These are phyloP conservation scores for Rhododendron griersonianum DNA, from an alignment of 148 eudicot species.

Conservation along the genomic window DNA sequence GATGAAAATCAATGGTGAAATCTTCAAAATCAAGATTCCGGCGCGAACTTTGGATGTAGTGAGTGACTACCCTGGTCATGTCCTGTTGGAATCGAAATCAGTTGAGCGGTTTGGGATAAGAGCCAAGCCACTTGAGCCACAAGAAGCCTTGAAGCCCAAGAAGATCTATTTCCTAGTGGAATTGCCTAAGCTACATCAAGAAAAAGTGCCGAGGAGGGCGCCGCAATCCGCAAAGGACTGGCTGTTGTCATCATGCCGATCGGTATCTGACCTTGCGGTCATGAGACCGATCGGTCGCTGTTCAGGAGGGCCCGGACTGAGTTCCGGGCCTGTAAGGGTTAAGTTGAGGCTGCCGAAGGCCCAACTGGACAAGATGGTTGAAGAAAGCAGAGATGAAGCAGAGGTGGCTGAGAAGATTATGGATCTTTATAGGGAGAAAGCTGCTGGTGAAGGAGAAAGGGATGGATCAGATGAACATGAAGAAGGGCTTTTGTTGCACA, in stretches of 20 bases:
- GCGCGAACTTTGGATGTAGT: slow-evolving; percentile 43
- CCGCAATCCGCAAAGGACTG: slow-evolving; percentile 25
- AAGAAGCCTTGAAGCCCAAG: slow-evolving; percentile 37
- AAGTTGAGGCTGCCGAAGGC: slow-evolving; percentile 64
- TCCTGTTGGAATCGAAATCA: slow-evolving; percentile 54
- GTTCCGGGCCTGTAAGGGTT: slow-evolving; percentile 40
- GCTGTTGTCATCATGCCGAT: slow-evolving; percentile 14
- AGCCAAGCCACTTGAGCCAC: slow-evolving; percentile 48
- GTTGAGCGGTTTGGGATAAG: slow-evolving; percentile 54
- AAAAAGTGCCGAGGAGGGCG: slow-evolving; percentile 13
- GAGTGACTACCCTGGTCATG: slow-evolving; percentile 57
- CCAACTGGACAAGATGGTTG: slow-evolving; percentile 40
- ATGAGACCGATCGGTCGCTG: background rate
- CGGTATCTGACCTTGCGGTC: slow-evolving; percentile 33
- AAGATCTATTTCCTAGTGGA: slow-evolving; percentile 68
- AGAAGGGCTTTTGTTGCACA: background rate
- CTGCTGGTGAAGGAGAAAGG: background rate
- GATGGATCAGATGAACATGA: background rate
- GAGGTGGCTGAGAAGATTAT: slow-evolving; percentile 58
- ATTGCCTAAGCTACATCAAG: slow-evolving; percentile 41
- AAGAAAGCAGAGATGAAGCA: slow-evolving; percentile 46
- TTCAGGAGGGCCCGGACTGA: background rate
- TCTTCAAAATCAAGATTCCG: slow-evolving; percentile 51
- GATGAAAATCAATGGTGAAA: slow-evolving; percentile 77
- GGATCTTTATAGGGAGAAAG: slow-evolving; percentile 32